Base-by-base conservation (phyloP, 73 alveolate genomes). In the Paramecium primaurelia region DNA sequence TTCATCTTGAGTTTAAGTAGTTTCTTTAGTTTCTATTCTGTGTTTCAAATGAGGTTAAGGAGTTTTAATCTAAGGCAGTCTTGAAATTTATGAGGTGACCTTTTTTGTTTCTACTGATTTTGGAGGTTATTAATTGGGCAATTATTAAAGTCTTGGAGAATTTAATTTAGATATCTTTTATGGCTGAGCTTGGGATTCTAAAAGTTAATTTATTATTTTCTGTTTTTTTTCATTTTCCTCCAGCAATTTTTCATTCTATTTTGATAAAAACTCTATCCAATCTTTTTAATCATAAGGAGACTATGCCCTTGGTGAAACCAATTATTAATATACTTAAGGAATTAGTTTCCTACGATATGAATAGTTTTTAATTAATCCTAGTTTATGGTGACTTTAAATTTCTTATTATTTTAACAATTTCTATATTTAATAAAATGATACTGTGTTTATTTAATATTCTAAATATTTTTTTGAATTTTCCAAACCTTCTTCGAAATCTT, bases 41-140 rank as follows among this genome's bases (percentile, higher is more conserved):
- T 64, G 45, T 7, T 64, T 64, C 8, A 64, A 32, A 18, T 64
- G 28, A 25, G 84, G 84, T 28, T 64, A 25, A 14, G 84, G 84
- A 25, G 84, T 64, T 25, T 28, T 20, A 14, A 64, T 64, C 26
- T 64, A 18, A 4, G 84, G 84, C 11, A 64, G 28, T 64, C 47
- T 64, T 3, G 84, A 32, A 34, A 64, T 20, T 18, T 64, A 32
- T 14, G 16, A 26, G 5, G 84, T 64, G 14, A 64, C 84, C 28
- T 64, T 64, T 64, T 64, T 64, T 64, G 84, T 64, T 64, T 64
- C 84, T 64, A 64, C 84, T 10, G 84, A 32, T 34, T 64, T 64
- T 32, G 84, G 84, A 32, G 84, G 84, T 32, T 64, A 64, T 64
- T 25, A 34, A 12, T 8, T 26, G 0, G 22, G 8, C 0, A 32